Percentiles rank a stretch among this genome's conserved stretches.
phyloP scores from a whole-genome alignment of 2,329 filamentous ascomycete genomes.

The Byssothecium circinans region DNA sequence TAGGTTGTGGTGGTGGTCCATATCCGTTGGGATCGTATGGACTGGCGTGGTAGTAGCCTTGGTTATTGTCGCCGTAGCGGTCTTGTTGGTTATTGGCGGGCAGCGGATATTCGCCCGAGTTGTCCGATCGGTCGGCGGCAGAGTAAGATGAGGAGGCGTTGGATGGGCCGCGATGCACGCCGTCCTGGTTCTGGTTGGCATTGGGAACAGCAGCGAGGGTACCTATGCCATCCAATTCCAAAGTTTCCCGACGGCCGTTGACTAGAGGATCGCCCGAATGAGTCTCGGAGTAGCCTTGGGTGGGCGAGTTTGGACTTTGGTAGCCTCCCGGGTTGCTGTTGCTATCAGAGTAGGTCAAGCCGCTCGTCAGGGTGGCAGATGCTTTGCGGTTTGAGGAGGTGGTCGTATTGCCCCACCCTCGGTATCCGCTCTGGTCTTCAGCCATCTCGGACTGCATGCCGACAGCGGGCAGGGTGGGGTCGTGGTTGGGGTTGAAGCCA shows the following conservation, averaged over 20 bases:
- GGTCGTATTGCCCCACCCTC: slow-evolving; percentile 88
- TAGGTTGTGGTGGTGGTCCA: slow-evolving; percentile 63
- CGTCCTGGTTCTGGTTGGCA: slow-evolving; percentile 56
- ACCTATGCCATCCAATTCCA: slow-evolving; percentile 79
- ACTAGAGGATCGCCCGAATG: slow-evolving; percentile 69
- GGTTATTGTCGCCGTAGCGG: slow-evolving; percentile 58
- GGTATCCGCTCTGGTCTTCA: slow-evolving; percentile 77
- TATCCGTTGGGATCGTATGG: slow-evolving; percentile 60
- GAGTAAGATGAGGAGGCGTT: slow-evolving; percentile 98
- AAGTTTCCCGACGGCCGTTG: slow-evolving; percentile 50
- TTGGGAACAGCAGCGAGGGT: slow-evolving; percentile 71
- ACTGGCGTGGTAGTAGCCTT: slow-evolving; percentile 58
- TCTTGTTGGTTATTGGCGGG: slow-evolving; percentile 51
- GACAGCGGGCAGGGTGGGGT: slow-evolving; percentile 72
- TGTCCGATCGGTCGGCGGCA: slow-evolving; percentile 71
- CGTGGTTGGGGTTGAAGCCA: slow-evolving; percentile 95
- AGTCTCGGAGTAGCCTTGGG: slow-evolving; percentile 68
- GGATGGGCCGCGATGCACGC: slow-evolving; percentile 85
- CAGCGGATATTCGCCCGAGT: slow-evolving; percentile 58
- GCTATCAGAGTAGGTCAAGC: slow-evolving; percentile 70
- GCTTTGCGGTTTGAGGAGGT: slow-evolving; percentile 72
- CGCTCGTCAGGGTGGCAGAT: slow-evolving; percentile 85
- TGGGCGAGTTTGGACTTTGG: slow-evolving; percentile 62
- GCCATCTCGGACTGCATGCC: slow-evolving; percentile 68
- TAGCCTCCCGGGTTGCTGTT: slow-evolving; percentile 59